These are phyloP conservation scores for Papiliotrema fonsecae DNA, from an alignment of 1,284 basidiomycete genomes.

Conservation along the genomic window DNA sequence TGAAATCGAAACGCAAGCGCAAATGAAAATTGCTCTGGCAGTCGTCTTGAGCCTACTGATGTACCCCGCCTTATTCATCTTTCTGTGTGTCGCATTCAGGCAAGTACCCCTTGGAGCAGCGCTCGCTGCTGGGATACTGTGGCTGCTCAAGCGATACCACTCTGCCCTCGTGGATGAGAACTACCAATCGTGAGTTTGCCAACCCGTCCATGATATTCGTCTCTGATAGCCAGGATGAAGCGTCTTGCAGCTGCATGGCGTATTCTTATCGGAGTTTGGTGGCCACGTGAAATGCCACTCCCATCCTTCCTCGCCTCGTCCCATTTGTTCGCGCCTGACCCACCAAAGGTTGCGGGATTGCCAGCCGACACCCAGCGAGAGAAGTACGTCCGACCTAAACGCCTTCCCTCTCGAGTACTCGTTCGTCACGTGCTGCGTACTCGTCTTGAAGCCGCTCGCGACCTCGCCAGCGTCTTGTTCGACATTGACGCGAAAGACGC, in stretches of 20 bases:
- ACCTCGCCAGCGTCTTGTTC: slow-evolving; percentile 64
- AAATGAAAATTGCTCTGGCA: slow-evolving; percentile 84
- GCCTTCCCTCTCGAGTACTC: slow-evolving; percentile 69
- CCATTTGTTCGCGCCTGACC: slow-evolving; percentile 34
- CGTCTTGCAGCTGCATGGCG: slow-evolving; percentile 82
- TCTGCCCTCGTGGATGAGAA: slow-evolving; percentile 54
- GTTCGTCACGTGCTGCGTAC: slow-evolving; percentile 79
- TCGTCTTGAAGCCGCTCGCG: slow-evolving; percentile 68
- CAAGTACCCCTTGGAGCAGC: slow-evolving; percentile 58
- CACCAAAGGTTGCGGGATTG: slow-evolving; percentile 35
- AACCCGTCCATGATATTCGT: background rate
- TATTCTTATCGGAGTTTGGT: slow-evolving; percentile 83
- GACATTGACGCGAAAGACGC: slow-evolving; percentile 54
- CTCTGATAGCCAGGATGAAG: slow-evolving; percentile 51
- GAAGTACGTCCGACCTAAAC: slow-evolving; percentile 41
- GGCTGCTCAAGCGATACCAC: slow-evolving; percentile 75
- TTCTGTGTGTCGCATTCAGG: slow-evolving; percentile 72
- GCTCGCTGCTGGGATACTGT: slow-evolving; percentile 55
- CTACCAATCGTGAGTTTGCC: slow-evolving; percentile 64
- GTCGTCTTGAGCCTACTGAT: slow-evolving; percentile 67
- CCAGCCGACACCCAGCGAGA: slow-evolving; percentile 25
- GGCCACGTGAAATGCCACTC: slow-evolving; percentile 73
- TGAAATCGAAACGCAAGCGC: slow-evolving; percentile 80
- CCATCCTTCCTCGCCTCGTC: slow-evolving; percentile 57
- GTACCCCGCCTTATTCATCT: slow-evolving; percentile 76